A percentile compares a stretch with the other conserved stretches of the same genome.
phyloP scores from a whole-genome alignment of 257 asterid genomes.

The Lycium barbarum region DNA sequence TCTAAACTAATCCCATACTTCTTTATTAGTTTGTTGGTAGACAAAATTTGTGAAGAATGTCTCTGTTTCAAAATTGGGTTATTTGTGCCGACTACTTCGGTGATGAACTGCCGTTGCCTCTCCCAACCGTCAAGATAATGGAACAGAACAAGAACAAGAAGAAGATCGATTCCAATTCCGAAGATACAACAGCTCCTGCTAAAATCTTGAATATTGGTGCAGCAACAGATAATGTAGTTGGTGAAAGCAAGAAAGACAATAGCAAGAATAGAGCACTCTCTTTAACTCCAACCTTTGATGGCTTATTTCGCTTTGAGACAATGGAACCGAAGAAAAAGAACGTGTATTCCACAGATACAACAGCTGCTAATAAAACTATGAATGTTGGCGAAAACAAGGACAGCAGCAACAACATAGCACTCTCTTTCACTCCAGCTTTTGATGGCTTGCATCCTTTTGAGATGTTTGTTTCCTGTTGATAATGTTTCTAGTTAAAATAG shows the following conservation, averaged over 20 bases:
- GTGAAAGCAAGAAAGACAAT: not conserved
- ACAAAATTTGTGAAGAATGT: not conserved
- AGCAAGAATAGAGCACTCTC: not conserved
- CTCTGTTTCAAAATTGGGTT: not conserved
- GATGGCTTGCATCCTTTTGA: slow-evolving; percentile 12
- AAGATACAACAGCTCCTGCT: not conserved
- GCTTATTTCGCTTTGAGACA: not conserved
- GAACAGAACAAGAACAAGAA: too few species aligned
- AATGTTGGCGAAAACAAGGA: not conserved
- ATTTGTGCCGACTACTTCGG: slow-evolving; percentile 16
- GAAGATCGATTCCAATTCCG: not conserved
- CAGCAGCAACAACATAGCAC: not conserved
- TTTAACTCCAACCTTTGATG: not conserved
- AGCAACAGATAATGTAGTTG: not conserved
- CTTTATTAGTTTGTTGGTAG: too few species aligned
- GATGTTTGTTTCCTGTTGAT: not conserved
- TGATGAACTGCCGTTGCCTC: not conserved
- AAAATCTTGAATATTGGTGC: not conserved
- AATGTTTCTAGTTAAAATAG: not conserved
- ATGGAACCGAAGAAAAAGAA: not conserved
- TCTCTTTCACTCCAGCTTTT: not conserved
- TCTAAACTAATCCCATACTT: not conserved
- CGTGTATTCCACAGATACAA: not conserved
- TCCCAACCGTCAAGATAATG: not conserved
- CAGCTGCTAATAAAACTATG: not conserved